Conservation (phyloP, 495 filamentous ascomycete species). For the Aspergillus cristatus region DNA sequence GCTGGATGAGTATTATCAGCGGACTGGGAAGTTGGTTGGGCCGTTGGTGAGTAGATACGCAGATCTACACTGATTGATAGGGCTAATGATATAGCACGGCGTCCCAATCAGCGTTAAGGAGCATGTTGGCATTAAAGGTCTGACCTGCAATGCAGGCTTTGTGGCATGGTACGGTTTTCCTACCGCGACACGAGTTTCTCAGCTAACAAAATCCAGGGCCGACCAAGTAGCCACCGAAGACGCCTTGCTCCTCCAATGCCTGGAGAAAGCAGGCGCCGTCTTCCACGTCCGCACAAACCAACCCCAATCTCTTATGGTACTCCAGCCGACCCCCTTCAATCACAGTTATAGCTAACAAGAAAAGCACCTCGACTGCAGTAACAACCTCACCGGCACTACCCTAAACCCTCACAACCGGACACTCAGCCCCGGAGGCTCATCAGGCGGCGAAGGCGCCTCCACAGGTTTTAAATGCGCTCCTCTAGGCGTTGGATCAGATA, state of each 20-base stretch:
- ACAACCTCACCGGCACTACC: conserved; percentile 57
- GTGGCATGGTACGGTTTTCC: conserved; percentile 23
- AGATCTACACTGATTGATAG: neutral
- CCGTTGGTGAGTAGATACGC: conserved; percentile 26
- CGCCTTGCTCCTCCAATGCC: conserved; percentile 22
- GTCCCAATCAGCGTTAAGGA: conserved; percentile 61
- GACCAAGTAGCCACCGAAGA: conserved; percentile 27
- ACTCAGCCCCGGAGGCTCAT: conserved; percentile 51
- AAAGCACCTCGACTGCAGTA: conserved; percentile 38
- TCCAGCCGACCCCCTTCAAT: too few species aligned
- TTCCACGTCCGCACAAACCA: conserved; percentile 60
- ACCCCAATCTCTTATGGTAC: conserved; percentile 40
- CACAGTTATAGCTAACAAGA: conserved; percentile 7
- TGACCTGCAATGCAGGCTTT: conserved; percentile 33
- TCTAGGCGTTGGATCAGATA: conserved; percentile 59
- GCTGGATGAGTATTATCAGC: conserved; percentile 43
- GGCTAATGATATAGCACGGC: conserved; percentile 47
- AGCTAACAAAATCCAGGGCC: conserved; percentile 14
- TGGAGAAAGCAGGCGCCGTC: conserved; percentile 40
- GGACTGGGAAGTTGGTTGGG: conserved; percentile 28
- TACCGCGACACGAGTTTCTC: neutral
- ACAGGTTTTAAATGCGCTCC: conserved; percentile 51
- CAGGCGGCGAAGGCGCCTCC: conserved; percentile 61
- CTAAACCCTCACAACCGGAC: conserved; percentile 53
- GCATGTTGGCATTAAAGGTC: conserved; percentile 48